These are phyloP conservation scores for Hygrocybe punicea DNA, from an alignment of 768 basidiomycete genomes.

Conservation along the genomic window DNA sequence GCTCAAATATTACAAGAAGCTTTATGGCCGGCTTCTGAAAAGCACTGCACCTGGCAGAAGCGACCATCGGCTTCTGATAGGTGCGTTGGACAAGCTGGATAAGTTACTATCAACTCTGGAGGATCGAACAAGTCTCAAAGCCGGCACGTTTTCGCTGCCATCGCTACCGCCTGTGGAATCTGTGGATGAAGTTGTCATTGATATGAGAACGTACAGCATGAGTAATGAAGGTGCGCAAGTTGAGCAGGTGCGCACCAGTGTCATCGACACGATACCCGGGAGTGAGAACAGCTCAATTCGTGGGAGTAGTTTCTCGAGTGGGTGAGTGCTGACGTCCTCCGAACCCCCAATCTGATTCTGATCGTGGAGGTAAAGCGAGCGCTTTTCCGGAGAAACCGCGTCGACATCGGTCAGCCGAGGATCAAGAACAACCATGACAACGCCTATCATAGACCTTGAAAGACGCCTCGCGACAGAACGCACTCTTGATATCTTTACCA, in stretches of 20 bases:
- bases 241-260: conserved; percentile 17
- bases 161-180: conserved; percentile 30
- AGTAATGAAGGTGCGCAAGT: conserved; percentile 22
- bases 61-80: conserved; percentile 77
- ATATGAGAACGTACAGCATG: conserved; percentile 43
- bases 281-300: conserved; percentile 53
- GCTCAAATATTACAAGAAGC: conserved; percentile 86
- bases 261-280: conserved; percentile 31
- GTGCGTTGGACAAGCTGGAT: conserved; percentile 80
- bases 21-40: conserved; percentile 82
- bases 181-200: conserved; percentile 58
- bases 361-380: conserved; percentile 42
- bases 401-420: conserved; percentile 51
- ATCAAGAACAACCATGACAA: conserved; percentile 50
- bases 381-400: conserved; percentile 58
- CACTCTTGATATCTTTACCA: conserved; percentile 92
- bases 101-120: conserved; percentile 66
- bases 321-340: conserved; percentile 40
- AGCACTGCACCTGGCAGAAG: conserved; percentile 82
- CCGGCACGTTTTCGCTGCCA: conserved; percentile 35
- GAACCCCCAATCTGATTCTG: not conserved
- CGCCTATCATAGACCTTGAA: conserved; percentile 77
- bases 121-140: conserved; percentile 50
- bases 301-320: conserved; percentile 51
- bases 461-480: conserved; percentile 68